Conservation (phyloP, 148 eudicot species). For the Chenopodium formosanum region DNA sequence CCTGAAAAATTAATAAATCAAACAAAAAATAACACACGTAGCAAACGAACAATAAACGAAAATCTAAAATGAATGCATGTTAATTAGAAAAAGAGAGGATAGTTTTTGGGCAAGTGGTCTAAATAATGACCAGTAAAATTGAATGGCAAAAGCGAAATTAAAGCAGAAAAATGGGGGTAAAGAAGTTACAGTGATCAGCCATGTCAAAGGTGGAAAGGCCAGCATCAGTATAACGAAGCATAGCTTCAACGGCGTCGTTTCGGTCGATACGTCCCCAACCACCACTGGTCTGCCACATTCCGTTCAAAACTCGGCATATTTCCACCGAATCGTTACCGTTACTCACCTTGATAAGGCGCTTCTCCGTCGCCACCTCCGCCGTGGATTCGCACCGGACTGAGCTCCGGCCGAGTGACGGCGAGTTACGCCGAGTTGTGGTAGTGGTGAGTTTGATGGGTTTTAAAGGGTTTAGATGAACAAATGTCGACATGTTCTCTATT, state of each 20-base stretch:
- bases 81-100: background rate
- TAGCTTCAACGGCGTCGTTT: conserved; percentile 81
- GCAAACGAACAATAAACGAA: no score
- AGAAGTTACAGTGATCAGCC: conserved; percentile 72
- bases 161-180: background rate
- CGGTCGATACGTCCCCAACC: conserved; percentile 95
- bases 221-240: conserved; percentile 77
- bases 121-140: conserved; percentile 3
- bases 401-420: conserved; percentile 23
- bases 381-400: conserved; percentile 41
- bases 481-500: conserved; percentile 5
- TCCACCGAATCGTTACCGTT: conserved; percentile 67
- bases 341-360: conserved; percentile 41
- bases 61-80: no score
- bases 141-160: conserved; percentile 22
- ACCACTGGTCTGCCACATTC: conserved; percentile 99
- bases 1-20: background rate
- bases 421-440: conserved; percentile 22
- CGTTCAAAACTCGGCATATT: conserved; percentile 80
- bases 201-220: conserved; percentile 87
- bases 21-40: background rate
- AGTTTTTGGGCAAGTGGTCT: conserved; percentile 2
- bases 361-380: conserved; percentile 29
- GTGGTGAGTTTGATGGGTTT: conserved; percentile 22
- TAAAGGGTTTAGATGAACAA: conserved; percentile 20